These are phyloP conservation scores for Rasamsonia emersonii DNA, from an alignment of 2,329 filamentous ascomycete species.

Conservation along the genomic window DNA sequence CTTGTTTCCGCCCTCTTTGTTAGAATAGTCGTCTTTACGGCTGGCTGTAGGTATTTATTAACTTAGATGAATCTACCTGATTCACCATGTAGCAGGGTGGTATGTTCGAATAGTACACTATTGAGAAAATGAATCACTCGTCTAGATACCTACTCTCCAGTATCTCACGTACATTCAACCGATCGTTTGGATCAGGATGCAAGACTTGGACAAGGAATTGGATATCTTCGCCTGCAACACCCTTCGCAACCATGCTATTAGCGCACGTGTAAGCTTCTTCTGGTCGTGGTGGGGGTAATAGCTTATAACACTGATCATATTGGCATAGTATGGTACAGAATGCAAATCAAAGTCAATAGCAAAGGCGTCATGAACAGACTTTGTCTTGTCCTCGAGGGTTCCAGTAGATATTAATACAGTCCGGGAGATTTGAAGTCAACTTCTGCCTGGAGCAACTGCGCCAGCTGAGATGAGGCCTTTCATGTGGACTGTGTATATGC, in stretches of 20 bases:
- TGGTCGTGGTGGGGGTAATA: conserved; percentile 10
- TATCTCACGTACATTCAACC: conserved; percentile 10
- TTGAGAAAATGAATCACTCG: no score
- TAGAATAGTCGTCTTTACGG: no score
- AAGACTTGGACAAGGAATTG: conserved; percentile 11
- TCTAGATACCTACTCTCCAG: conserved; percentile 12
- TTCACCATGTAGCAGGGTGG: no score
- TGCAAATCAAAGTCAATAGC: conserved; percentile 11
- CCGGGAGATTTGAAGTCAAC: conserved; percentile 11
- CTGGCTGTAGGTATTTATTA: no score
- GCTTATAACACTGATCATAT: conserved; percentile 8
- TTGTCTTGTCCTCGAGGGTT: conserved; percentile 9
- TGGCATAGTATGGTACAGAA: conserved; percentile 10
- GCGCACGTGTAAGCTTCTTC: conserved; percentile 14
- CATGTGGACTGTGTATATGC: conserved; percentile 12
- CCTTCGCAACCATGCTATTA: conserved; percentile 12
- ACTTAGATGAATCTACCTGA: no score
- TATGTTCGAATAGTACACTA: no score
- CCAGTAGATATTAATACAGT: conserved; percentile 11
- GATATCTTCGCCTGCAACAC: conserved; percentile 13
- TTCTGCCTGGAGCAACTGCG: conserved; percentile 10
- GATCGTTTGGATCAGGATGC: conserved; percentile 9
- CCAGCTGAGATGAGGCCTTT: conserved; percentile 12
- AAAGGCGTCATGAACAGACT: conserved; percentile 8
- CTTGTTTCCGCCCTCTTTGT: no score